Conservation (phyloP, 2,329 filamentous ascomycete species). For the Seiridium cupressi region DNA sequence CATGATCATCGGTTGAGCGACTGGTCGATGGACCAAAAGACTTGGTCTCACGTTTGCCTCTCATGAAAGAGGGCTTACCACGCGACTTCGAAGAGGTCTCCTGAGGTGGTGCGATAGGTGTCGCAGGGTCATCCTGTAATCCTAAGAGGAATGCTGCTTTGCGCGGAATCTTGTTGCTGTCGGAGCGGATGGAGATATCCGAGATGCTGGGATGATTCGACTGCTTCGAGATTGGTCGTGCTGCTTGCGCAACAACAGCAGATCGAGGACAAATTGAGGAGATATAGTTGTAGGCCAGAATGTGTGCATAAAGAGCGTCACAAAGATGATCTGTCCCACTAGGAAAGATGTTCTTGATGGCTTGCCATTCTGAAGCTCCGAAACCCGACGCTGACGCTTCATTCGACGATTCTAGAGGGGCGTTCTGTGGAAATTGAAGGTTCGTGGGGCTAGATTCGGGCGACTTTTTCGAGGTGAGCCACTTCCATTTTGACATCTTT, state of each 20-base stretch:
- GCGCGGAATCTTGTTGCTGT: constrained; percentile 22
- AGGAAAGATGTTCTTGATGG: constrained; percentile 52
- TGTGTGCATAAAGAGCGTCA: constrained; percentile 58
- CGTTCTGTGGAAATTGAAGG: constrained; percentile 8
- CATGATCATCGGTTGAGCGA: constrained; percentile 16
- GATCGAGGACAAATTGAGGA: constrained; percentile 31
- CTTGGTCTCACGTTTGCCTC: constrained; percentile 14
- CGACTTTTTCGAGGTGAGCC: constrained; percentile 17
- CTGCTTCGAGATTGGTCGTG: constrained; percentile 18
- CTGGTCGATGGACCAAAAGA: constrained; percentile 10
- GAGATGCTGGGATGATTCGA: constrained; percentile 12
- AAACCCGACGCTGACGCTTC: neutral
- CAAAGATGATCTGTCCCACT: constrained; percentile 53
- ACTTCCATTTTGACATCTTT: constrained; percentile 24
- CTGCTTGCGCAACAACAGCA: constrained; percentile 10
- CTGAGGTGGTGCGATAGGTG: constrained; percentile 12
- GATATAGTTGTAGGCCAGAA: constrained; percentile 60
- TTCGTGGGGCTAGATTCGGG: constrained; percentile 9
- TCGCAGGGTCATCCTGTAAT: constrained; percentile 28
- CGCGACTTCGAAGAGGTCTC: constrained; percentile 13
- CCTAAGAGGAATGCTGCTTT: constrained; percentile 54
- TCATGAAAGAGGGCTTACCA: constrained; percentile 18
- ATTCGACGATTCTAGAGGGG: constrained; percentile 7
- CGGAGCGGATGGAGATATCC: constrained; percentile 8
- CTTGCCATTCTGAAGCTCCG: constrained; percentile 33